Evolutionary conservation across 495 filamentous ascomycete genomes (phyloP).

Genomic region (Diplogelasinospora grovesii): DNA sequence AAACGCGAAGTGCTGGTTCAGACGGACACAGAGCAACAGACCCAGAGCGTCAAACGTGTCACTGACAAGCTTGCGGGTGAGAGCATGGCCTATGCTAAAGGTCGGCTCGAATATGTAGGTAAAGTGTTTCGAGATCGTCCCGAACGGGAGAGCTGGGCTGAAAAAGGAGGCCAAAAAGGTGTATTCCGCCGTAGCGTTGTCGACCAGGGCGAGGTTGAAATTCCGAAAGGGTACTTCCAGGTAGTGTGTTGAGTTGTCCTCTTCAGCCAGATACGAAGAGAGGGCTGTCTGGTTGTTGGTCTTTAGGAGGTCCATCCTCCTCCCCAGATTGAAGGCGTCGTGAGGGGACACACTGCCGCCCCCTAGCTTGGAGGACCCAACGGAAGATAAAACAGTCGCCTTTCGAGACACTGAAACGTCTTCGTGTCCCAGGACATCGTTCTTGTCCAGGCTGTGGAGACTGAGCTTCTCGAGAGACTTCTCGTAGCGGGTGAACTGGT

Average conservation of each 20-base stretch:
- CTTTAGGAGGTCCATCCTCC: constrained; percentile 72
- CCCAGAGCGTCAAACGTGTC: constrained; percentile 78
- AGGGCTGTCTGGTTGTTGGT: constrained; percentile 64
- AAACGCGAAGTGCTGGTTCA: constrained; percentile 90
- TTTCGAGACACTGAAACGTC: constrained; percentile 59
- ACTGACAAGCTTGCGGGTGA: constrained; percentile 72
- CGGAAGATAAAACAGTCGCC: constrained; percentile 39
- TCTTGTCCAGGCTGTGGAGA: constrained; percentile 72
- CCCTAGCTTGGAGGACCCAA: constrained; percentile 42
- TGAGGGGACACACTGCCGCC: constrained; percentile 66
- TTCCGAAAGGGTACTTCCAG: constrained; percentile 85
- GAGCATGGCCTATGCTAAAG: constrained; percentile 66
- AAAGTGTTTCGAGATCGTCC: constrained; percentile 59
- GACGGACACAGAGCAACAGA: constrained; percentile 78
- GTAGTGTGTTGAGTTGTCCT: constrained; percentile 76
- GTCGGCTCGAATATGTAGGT: constrained; percentile 77
- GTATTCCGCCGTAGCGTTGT: constrained; percentile 94
- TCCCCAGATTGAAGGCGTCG: constrained; percentile 82
- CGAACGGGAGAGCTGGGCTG: constrained; percentile 50
- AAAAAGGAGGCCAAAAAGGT: constrained; percentile 90
- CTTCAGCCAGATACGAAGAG: constrained; percentile 76
- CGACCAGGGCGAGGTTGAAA: constrained; percentile 88
- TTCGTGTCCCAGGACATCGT: constrained; percentile 77
- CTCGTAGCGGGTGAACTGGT: constrained; percentile 84
- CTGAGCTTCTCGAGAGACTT: constrained; percentile 78